Conservation (phyloP, 495 filamentous ascomycete genomes). For the Aspergillus cavernicola region DNA sequence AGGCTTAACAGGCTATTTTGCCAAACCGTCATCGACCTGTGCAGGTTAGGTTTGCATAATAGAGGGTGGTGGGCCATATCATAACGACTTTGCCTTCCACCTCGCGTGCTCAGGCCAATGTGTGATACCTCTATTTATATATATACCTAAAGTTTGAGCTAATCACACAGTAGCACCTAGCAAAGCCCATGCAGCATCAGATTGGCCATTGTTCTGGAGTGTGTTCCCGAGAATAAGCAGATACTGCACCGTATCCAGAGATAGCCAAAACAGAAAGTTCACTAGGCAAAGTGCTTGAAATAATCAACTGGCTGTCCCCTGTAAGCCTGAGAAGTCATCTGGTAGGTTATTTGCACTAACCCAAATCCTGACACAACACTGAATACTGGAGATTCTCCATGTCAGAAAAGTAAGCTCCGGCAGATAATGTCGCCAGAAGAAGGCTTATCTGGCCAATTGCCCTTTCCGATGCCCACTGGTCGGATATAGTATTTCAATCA, state of each 20-base stretch:
- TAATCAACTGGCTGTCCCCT: constrained; percentile 30
- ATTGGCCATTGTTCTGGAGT: constrained; percentile 46
- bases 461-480: too few species aligned
- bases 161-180: constrained; percentile 42
- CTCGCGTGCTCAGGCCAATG: constrained; percentile 26
- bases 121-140: constrained; percentile 25
- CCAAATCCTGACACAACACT: too few species aligned
- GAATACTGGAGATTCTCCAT: too few species aligned
- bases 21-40: constrained; percentile 32
- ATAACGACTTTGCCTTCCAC: constrained; percentile 23
- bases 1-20: constrained; percentile 36
- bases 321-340: too few species aligned
- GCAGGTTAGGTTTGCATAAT: too few species aligned
- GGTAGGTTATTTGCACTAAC: too few species aligned
- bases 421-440: too few species aligned
- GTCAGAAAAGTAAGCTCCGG: too few species aligned
- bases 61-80: too few species aligned
- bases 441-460: too few species aligned
- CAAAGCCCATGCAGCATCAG: constrained; percentile 45
- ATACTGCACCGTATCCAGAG: constrained; percentile 37
- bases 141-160: constrained; percentile 43
- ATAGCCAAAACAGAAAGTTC: constrained; percentile 45
- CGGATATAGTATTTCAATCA: too few species aligned
- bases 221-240: constrained; percentile 44
- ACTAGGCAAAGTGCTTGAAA: constrained; percentile 41